phyloP scores from a whole-genome alignment of 305 asterid species.

The Solanum hybrid region DNA sequence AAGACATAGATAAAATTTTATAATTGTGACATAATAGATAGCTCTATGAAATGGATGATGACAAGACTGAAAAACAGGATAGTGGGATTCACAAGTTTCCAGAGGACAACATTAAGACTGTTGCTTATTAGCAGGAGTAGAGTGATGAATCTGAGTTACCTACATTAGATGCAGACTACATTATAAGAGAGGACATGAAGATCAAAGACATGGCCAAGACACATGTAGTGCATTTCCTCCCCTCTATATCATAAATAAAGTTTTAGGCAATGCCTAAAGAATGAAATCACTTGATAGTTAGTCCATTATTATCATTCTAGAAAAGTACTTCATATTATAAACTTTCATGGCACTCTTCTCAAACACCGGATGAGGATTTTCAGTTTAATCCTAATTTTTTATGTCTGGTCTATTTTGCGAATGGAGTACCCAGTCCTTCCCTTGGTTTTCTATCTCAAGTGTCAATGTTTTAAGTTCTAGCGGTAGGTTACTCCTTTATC shows the following conservation, averaged over 20 bases:
- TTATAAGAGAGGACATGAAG: not conserved
- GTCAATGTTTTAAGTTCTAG: not conserved
- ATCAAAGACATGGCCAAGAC: not conserved
- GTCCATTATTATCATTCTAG: not conserved
- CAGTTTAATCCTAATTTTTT: not conserved
- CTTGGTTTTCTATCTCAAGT: not conserved
- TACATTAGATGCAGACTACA: not conserved
- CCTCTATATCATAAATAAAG: not conserved
- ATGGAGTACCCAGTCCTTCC: not conserved
- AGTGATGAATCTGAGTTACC: not conserved
- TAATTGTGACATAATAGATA: not conserved
- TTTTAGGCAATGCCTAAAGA: not conserved
- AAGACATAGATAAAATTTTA: too few species aligned
- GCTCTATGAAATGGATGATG: not conserved
- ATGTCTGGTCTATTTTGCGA: rapidly evolving
- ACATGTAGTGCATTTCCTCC: not conserved
- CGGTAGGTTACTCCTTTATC: not conserved
- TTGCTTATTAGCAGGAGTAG: not conserved
- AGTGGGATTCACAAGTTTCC: not conserved
- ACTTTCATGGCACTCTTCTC: not conserved
- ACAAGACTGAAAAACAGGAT: not conserved
- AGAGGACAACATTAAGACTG: not conserved
- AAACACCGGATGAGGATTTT: not conserved
- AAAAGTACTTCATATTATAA: not conserved
- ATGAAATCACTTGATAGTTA: not conserved